Evolutionary conservation across 768 basidiomycete genomes (phyloP).

Genomic region (Mycena vitilis): DNA sequence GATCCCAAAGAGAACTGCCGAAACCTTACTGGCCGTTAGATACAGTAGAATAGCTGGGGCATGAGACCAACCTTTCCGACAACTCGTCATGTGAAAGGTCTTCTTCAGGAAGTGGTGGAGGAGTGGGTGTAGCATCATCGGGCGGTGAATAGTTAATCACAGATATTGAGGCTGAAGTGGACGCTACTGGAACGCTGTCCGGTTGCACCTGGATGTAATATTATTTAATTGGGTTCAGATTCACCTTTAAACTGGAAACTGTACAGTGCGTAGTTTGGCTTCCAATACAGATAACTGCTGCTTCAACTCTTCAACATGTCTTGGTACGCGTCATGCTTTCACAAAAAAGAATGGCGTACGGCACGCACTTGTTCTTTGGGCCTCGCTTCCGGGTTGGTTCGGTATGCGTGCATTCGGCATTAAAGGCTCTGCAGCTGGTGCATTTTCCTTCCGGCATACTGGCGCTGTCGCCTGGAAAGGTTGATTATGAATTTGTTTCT

Average conservation of each 20-base stretch:
- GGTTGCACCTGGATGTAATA: conserved; percentile 18
- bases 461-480: conserved; percentile 66
- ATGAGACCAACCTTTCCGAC: conserved; percentile 38
- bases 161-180: conserved; percentile 9
- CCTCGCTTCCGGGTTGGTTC: conserved; percentile 52
- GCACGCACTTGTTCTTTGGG: conserved; percentile 53
- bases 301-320: conserved; percentile 57
- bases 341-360: background rate
- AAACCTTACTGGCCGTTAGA: conserved; percentile 23
- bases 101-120: conserved; percentile 37
- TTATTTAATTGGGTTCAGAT: background rate
- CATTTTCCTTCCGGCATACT: conserved; percentile 66
- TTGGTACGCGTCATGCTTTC: conserved; percentile 26
- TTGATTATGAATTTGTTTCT: background rate
- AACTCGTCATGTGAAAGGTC: conserved; percentile 49
- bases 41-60: too few relatives aligned
- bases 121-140: conserved; percentile 13
- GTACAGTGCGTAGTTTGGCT: conserved; percentile 53
- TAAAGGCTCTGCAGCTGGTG: conserved; percentile 64
- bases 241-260: background rate
- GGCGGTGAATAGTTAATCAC: conserved; percentile 30
- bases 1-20: conserved; percentile 44
- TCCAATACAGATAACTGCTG: conserved; percentile 57
- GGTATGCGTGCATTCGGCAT: conserved; percentile 64
- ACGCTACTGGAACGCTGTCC: background rate